phyloP scores from a whole-genome alignment of 2,329 filamentous ascomycete genomes.

The Ilyonectria sp. region DNA sequence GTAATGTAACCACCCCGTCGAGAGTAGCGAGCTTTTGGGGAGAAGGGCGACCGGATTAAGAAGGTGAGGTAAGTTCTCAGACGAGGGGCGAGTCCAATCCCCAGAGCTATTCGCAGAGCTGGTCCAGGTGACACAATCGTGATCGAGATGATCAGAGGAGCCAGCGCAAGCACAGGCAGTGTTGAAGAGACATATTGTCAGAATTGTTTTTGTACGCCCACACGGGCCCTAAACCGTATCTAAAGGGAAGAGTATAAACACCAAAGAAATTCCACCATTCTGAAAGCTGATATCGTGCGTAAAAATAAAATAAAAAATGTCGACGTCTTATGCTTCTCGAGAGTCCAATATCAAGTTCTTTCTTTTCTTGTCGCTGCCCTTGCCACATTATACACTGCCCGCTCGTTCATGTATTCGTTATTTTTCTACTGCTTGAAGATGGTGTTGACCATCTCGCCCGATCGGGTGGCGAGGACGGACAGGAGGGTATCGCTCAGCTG shows the following conservation, averaged over 20 bases:
- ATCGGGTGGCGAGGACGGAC: constrained; percentile 82
- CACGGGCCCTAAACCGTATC: constrained; percentile 17
- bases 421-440: constrained; percentile 69
- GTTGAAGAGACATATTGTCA: constrained; percentile 5
- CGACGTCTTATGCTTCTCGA: constrained; percentile 28
- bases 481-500: constrained; percentile 86
- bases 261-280: constrained; percentile 27
- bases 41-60: background rate
- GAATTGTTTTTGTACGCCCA: constrained; percentile 11
- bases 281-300: constrained; percentile 12
- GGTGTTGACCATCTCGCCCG: constrained; percentile 83
- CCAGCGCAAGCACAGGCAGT: background rate
- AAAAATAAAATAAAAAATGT: constrained; percentile 31
- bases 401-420: constrained; percentile 41
- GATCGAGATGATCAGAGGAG: background rate
- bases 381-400: constrained; percentile 42
- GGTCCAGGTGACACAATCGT: background rate
- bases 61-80: background rate
- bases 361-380: constrained; percentile 44
- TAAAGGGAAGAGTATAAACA: constrained; percentile 23
- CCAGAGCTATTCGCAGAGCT: background rate
- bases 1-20: background rate
- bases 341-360: constrained; percentile 33
- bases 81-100: background rate
- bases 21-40: background rate